Evolutionary conservation across 257 asterid species (phyloP), one percentile per base, ranked within the genome.

Genomic region (Scutellaria minor): DNA sequence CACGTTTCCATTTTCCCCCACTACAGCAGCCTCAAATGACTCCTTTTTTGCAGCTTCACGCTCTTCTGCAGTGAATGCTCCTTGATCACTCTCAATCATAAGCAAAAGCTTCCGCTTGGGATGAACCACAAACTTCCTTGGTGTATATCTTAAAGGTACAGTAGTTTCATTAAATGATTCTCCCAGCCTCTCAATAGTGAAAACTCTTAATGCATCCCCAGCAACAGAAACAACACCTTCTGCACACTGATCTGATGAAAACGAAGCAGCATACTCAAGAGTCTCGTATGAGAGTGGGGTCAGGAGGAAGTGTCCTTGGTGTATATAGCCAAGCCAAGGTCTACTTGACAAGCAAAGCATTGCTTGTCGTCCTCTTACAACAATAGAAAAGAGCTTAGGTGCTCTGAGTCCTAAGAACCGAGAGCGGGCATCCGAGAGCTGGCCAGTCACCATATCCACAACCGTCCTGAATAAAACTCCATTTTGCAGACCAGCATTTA

Each of bases 161-260:
- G 96, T 70, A 58, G 98, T 89, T 81, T 95, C 99, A 80, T 95
- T 95, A 52, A 95, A 95, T 48, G 98, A 86, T 78, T 95, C 98
- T 18, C 99, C 99, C 64, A 95, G 83, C 82, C 98, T 95, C 83
- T 95, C 99, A 18, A 95, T 86, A 9, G 94, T 90, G 74, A 95
- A 95, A 79, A 95, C 96, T 84, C 99, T 86, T 39, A 95, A 78
- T n/a, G 98, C 98, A 78, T 95, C 97, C 55, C 98, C 99, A 65
- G 99, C 98, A 40, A 92, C 99, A 74, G 99, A 85, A 63, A 95
- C 99, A 44, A 95, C 98, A 84, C 99, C 99, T 85, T 95, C 98
- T 9, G 96, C 96, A 82, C 99, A 95, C 87, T 90, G 99, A 81
- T 95, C 99, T 1, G 99, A 95, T 51, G 98, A 86, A 87, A 95